Evolutionary conservation across 2,329 filamentous ascomycete species (phyloP).

Genomic region (Sporothrix schenckii): DNA sequence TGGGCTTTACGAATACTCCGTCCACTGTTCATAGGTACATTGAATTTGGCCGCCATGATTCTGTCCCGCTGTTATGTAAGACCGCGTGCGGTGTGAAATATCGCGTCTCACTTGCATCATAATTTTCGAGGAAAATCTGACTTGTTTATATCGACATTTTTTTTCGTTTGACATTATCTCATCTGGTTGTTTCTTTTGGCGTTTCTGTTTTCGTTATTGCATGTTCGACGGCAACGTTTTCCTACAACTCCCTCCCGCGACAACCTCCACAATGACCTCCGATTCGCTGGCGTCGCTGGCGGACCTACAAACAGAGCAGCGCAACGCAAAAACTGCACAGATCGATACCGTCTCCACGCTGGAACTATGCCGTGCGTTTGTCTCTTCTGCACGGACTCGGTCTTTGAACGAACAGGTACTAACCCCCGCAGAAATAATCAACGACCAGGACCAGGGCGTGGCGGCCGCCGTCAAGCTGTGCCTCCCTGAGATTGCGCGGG

Average conservation of each 20-base stretch:
- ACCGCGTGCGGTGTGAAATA: neutral
- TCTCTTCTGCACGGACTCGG: too few relatives aligned
- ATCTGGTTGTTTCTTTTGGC: neutral
- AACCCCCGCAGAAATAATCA: constrained; percentile 37
- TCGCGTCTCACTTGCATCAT: constrained; percentile 11
- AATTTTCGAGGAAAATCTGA: too few relatives aligned
- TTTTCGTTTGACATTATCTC: too few relatives aligned
- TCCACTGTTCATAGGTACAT: neutral
- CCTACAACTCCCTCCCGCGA: too few relatives aligned
- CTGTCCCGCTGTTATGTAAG: neutral
- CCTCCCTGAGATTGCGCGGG: constrained; percentile 42
- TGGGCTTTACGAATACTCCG: too few relatives aligned
- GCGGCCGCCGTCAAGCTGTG: constrained; percentile 42
- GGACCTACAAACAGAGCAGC: constrained; percentile 45
- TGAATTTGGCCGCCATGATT: neutral
- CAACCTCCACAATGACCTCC: constrained; percentile 12
- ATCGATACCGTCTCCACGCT: constrained; percentile 46
- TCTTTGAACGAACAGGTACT: neutral
- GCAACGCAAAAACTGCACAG: constrained; percentile 43
- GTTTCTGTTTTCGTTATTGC: neutral
- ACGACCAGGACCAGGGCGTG: constrained; percentile 44
- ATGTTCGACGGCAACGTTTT: neutral
- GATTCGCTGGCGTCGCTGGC: constrained; percentile 37
- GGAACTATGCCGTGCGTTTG: constrained; percentile 42
- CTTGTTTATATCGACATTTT: neutral